phyloP scores from a whole-genome alignment of 495 filamentous ascomycete species.

The Trypethelium eluteriae region DNA sequence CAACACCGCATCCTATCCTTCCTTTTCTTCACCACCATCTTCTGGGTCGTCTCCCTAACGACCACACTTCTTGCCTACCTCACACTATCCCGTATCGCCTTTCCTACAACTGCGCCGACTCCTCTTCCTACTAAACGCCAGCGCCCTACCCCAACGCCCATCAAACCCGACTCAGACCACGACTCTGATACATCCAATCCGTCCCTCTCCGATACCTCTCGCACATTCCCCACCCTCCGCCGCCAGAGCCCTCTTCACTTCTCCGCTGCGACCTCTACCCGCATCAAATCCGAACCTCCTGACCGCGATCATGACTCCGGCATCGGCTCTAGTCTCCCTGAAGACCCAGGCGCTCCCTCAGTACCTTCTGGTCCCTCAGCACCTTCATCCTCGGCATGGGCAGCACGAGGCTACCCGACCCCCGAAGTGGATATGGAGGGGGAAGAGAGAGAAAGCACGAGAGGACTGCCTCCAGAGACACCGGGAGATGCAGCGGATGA shows the following conservation, averaged over 20 bases:
- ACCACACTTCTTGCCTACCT: conserved; percentile 35
- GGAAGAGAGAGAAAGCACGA: not conserved
- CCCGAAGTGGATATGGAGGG: not conserved
- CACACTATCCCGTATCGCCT: conserved; percentile 17
- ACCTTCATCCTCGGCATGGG: not conserved
- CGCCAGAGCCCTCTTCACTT: conserved; percentile 45
- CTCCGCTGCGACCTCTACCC: conserved; percentile 6
- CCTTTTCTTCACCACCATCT: conserved; percentile 54
- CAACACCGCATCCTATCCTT: conserved; percentile 63
- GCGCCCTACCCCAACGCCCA: not conserved
- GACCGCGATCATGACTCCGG: not conserved
- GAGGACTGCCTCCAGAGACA: not conserved
- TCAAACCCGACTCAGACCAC: conserved; percentile 32
- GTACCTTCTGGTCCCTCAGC: not conserved
- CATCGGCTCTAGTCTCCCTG: conserved; percentile 1
- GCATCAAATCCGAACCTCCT: not conserved
- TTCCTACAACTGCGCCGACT: conserved; percentile 16
- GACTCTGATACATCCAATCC: conserved; percentile 27
- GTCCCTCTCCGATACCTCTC: conserved; percentile 42
- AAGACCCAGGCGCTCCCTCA: not conserved
- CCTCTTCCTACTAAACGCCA: not conserved
- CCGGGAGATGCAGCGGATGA: conserved; percentile 1
- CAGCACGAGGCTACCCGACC: not conserved
- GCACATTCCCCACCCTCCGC: conserved; percentile 50
- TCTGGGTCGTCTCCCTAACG: conserved; percentile 64